A percentile compares a stretch with the other conserved stretches of the same genome.
phyloP scores from a whole-genome alignment of 78 protist genomes.

The Goniomonas avonlea region DNA sequence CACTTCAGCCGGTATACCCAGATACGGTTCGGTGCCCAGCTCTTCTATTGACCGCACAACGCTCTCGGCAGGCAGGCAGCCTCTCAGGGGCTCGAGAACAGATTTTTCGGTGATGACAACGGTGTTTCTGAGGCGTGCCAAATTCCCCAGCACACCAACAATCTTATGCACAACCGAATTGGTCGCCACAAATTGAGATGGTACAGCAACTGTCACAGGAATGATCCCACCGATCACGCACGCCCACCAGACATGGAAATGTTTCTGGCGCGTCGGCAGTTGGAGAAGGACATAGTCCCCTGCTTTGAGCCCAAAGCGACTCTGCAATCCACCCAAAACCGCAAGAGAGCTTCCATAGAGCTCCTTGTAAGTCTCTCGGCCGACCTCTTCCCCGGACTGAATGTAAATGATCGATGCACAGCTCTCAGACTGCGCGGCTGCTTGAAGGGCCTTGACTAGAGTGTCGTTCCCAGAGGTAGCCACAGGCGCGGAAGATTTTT shows the following conservation, averaged over 20 bases:
- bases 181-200: background rate
- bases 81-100: background rate
- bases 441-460: too few species aligned
- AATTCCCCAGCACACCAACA: background rate
- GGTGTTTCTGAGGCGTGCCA: background rate
- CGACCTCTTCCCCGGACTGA: too few species aligned
- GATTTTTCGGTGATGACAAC: background rate
- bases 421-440: too few species aligned
- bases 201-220: background rate
- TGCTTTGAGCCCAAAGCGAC: too few species aligned
- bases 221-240: background rate
- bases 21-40: background rate
- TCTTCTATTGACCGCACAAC: background rate
- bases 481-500: too few species aligned
- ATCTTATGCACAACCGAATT: background rate
- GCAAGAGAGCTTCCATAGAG: too few species aligned
- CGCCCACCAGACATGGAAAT: background rate
- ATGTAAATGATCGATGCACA: too few species aligned
- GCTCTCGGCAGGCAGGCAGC: background rate
- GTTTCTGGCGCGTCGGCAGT: too few species aligned
- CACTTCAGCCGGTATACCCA: background rate
- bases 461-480: too few species aligned
- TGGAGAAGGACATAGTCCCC: too few species aligned
- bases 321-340: too few species aligned
- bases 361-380: too few species aligned